These are phyloP conservation scores for Staphylotrichum longicolle DNA, from an alignment of 495 filamentous ascomycete genomes.

Conservation along the genomic window DNA sequence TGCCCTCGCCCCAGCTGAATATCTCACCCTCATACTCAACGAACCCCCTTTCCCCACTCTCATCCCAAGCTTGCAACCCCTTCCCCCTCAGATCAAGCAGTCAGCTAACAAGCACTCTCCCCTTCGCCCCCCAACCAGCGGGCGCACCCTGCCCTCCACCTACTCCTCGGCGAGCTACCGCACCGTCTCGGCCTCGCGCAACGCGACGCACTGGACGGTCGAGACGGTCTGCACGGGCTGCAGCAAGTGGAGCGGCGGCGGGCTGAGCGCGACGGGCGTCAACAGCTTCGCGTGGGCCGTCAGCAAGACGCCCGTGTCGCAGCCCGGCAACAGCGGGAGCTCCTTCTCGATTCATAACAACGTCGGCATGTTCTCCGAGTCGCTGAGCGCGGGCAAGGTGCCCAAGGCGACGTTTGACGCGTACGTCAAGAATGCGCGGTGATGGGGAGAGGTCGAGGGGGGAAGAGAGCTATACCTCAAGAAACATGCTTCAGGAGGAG, in stretches of 20 bases:
- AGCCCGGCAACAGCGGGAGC: constrained; percentile 22
- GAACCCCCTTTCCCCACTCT: too few relatives aligned
- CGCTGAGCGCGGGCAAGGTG: constrained; percentile 2
- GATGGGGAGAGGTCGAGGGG: not conserved
- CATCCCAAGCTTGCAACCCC: too few relatives aligned
- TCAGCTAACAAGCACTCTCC: not conserved
- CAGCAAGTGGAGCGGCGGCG: constrained; percentile 36
- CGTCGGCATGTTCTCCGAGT: constrained; percentile 27
- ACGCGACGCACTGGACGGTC: constrained; percentile 50
- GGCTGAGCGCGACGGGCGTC: constrained; percentile 34
- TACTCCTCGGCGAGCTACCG: constrained; percentile 44
- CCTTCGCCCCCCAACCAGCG: not conserved
- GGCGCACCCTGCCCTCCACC: not conserved
- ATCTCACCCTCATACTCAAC: too few relatives aligned
- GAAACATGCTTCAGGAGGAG: too few relatives aligned
- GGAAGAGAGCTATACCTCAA: too few relatives aligned
- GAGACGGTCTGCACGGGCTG: constrained; percentile 48
- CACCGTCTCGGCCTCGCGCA: constrained; percentile 39
- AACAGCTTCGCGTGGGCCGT: constrained; percentile 42
- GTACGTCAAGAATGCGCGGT: not conserved
- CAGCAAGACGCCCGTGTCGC: constrained; percentile 30
- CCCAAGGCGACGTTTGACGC: constrained; percentile 1
- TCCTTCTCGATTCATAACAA: constrained; percentile 31
- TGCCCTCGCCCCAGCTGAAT: not conserved
- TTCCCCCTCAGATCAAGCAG: too few relatives aligned